These are phyloP conservation scores for Rhizopogon vulgaris DNA, from an alignment of 768 basidiomycete genomes.

Conservation along the genomic window DNA sequence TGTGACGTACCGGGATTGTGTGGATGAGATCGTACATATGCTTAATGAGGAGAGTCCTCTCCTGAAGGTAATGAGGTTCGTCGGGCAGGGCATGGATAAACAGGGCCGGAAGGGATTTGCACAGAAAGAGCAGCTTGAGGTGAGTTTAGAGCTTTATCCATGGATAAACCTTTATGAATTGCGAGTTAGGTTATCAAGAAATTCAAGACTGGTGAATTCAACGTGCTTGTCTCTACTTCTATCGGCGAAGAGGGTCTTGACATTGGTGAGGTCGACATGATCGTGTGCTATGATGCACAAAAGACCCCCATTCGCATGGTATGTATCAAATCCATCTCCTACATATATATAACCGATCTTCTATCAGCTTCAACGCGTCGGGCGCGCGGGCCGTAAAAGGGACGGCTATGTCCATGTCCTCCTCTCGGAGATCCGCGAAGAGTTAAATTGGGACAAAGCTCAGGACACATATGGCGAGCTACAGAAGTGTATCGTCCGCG, in stretches of 20 bases:
- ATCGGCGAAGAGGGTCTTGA: constrained; percentile 98
- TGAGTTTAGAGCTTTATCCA: constrained; percentile 26
- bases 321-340: constrained; percentile 15
- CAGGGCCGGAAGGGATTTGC: constrained; percentile 81
- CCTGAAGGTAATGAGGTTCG: constrained; percentile 78
- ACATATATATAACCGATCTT: constrained; percentile 3
- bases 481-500: constrained; percentile 80
- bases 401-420: constrained; percentile 87
- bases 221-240: constrained; percentile 91
- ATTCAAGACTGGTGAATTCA: constrained; percentile 84
- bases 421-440: constrained; percentile 87
- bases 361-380: constrained; percentile 85
- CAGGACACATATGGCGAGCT: constrained; percentile 82
- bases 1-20: constrained; percentile 81
- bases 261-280: constrained; percentile 95
- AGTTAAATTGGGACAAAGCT: constrained; percentile 84
- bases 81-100: constrained; percentile 86
- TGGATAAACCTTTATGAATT: constrained; percentile 3
- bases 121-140: constrained; percentile 90
- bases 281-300: constrained; percentile 94
- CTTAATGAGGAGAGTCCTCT: constrained; percentile 73
- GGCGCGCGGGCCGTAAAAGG: constrained; percentile 90
- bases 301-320: constrained; percentile 97
- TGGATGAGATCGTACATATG: constrained; percentile 83
- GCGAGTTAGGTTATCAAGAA: constrained; percentile 65